Base-by-base conservation (phyloP, 2,329 filamentous ascomycete species). In the Pseudogymnoascus sp. region DNA sequence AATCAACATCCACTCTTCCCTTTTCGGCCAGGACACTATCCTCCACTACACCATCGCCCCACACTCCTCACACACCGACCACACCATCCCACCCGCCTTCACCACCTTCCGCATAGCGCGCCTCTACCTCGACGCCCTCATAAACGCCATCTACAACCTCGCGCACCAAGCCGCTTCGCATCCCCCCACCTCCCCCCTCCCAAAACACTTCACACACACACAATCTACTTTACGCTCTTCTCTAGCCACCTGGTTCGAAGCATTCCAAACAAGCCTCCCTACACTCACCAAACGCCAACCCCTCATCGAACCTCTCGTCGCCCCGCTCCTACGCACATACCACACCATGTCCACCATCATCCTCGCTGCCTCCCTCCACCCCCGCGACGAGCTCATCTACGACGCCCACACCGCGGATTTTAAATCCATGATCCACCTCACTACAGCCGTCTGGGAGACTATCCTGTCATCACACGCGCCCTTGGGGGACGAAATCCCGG, bases 291-390 rank as follows among this genome's bases (percentile, higher is more conserved):
- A 15, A 37, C 62, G 21, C 3, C n/a, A 50, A 19, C 64, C 64
- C 23, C 23, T 26, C 6, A 61, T 44, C 59, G 50, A 67, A 1
- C 64, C 68, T 17, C 64, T 70, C 1, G 65, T 64, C n/a, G 66
- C 75, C 50, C 62, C 65, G 0, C 64, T 81, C 0, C 67, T 82
- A 0, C 65, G 62, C 3, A 63, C 73, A 2, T 78, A 80, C 63
- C 72, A 81, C 66, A 72, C 69, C 60, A 75, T 82, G 76, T 73
- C 75, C 0, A 70, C 66, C 4, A 77, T 83, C 63, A 79, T 81
- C 74, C 70, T 70, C 11, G 68, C 73, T 4, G 75, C 74, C 0
- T 75, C 73, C 59, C 69, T 78, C 0, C 65, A 64, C 1, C 64
- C 65, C 2, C 50, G 60, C 7, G 69, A 75, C 50, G 77, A 80